Evolutionary conservation across 805 yeast species (phyloP).

Genomic region (Wickerhamiella slavikovae): DNA sequence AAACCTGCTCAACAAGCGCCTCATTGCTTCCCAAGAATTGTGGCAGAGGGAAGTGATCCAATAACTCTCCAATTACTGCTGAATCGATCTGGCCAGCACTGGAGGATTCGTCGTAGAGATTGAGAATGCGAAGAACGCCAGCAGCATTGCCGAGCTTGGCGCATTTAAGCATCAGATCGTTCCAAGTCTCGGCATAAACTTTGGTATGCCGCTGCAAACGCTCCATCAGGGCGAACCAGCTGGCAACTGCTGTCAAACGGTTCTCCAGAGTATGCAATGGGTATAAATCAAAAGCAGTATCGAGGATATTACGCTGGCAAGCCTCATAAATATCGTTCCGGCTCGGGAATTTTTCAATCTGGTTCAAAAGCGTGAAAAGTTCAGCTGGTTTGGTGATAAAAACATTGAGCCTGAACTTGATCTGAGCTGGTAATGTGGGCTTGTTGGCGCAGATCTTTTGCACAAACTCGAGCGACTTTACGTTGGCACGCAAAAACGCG

Average conservation of each 20-base stretch:
- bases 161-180: conserved; percentile 8
- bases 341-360: conserved; percentile 7
- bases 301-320: conserved; percentile 11
- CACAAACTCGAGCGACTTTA: conserved; percentile 6
- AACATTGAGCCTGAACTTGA: conserved; percentile 12
- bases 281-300: background rate
- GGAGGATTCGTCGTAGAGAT: conserved; percentile 5
- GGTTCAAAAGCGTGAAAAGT: conserved; percentile 11
- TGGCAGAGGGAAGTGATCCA: conserved; percentile 12
- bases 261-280: background rate
- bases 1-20: background rate
- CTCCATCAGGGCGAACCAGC: conserved; percentile 12
- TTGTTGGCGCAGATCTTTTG: conserved; percentile 6
- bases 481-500: conserved; percentile 8
- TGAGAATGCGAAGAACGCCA: conserved; percentile 10
- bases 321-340: conserved; percentile 8
- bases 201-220: conserved; percentile 7
- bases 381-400: conserved; percentile 11
- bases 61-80: conserved; percentile 6
- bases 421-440: conserved; percentile 10
- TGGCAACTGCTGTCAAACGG: conserved; percentile 10
- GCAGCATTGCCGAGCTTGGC: conserved; percentile 13
- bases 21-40: conserved; percentile 3
- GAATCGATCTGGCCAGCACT: conserved; percentile 3
- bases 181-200: conserved; percentile 9